A percentile compares a stretch with the other conserved stretches of the same genome.
phyloP scores from a whole-genome alignment of 495 filamentous ascomycete genomes.

The Beverwykella pulmonaria region DNA sequence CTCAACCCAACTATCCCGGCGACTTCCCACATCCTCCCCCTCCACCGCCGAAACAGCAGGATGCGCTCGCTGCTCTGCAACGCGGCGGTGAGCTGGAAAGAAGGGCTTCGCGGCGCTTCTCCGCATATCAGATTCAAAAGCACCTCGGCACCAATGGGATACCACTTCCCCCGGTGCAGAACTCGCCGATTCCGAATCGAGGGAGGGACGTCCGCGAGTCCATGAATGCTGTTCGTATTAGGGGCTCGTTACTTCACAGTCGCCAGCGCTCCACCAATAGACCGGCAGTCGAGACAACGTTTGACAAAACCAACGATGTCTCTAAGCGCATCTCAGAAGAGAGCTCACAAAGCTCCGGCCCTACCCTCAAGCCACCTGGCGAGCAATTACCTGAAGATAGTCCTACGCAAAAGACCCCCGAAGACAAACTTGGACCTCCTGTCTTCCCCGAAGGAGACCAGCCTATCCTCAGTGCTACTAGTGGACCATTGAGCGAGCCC shows the following conservation, averaged over 20 bases:
- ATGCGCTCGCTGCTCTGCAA: constrained; percentile 88
- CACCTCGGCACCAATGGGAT: constrained; percentile 84
- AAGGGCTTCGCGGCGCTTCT: constrained; percentile 89
- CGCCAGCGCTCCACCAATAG: constrained; percentile 62
- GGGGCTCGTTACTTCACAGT: constrained; percentile 69
- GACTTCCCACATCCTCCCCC: constrained; percentile 43
- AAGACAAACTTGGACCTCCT: constrained; percentile 60
- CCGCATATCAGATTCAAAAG: constrained; percentile 92
- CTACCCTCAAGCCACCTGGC: constrained; percentile 45
- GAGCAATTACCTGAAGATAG: constrained; percentile 47
- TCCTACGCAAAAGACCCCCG: constrained; percentile 58
- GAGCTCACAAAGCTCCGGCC: constrained; percentile 46
- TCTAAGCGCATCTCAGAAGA: constrained; percentile 69
- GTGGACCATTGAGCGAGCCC: constrained; percentile 35
- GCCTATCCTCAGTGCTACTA: constrained; percentile 36
- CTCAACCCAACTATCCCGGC: constrained; percentile 50
- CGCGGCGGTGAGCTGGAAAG: constrained; percentile 90
- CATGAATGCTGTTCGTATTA: constrained; percentile 83
- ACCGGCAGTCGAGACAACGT: constrained; percentile 58
- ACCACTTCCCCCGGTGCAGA: constrained; percentile 81
- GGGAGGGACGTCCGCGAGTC: constrained; percentile 88
- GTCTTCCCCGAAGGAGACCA: constrained; percentile 33
- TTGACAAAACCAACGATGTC: constrained; percentile 56
- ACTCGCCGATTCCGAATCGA: constrained; percentile 83
- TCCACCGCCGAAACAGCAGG: constrained; percentile 75